Base-by-base conservation (phyloP, 768 basidiomycete genomes). In the Ramaria rubella region DNA sequence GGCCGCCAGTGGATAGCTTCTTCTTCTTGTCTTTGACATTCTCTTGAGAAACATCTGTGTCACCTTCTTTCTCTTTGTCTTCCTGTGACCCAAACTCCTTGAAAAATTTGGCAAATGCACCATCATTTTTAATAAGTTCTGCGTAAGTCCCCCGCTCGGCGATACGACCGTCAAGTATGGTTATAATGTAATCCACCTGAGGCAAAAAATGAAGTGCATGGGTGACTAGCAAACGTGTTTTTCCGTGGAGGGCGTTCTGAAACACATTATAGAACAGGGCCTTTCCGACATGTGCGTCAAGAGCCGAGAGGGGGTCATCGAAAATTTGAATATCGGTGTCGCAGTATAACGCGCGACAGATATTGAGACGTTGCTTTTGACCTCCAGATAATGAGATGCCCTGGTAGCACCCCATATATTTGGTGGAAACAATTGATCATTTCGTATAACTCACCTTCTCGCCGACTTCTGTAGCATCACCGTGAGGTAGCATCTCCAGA, bases 211-310 rank as follows among this genome's bases (percentile, higher is more conserved):
- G 92, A 8, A 95, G 76, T 1, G 90, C 91, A 64, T 95, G 92
- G 0, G 94, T 97, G 45, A 95, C 92, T 51, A 97, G 81, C 45
- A 97, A 75, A 27, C 90, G 80, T 7, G 94, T 95, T 68, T 90
- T 91, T 43, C 77, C 80, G 4, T 73, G 65, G 14, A 81, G 72
- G 15, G 76, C 78, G 54, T 81, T 80, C 56, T 82, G 76, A 48
- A 95, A 78, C 11, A 92, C 87, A 57, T 94, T 85, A 64, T 88
- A 81, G 73, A 95, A 93, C 14, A 94, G 83, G 3, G 82, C 78
- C 68, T 88, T 89, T 38, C 92, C 93, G 49, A 95, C 91, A 65
- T 94, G 91, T 5, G 92, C 91, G 66, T 97, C 94, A 11, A 97
- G 78, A 23, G 92, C 92, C n/a, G 86, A 89, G 9, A 93, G 73